These are phyloP conservation scores for Hygrocybe punicea DNA, from an alignment of 768 basidiomycete species.

Conservation along the genomic window DNA sequence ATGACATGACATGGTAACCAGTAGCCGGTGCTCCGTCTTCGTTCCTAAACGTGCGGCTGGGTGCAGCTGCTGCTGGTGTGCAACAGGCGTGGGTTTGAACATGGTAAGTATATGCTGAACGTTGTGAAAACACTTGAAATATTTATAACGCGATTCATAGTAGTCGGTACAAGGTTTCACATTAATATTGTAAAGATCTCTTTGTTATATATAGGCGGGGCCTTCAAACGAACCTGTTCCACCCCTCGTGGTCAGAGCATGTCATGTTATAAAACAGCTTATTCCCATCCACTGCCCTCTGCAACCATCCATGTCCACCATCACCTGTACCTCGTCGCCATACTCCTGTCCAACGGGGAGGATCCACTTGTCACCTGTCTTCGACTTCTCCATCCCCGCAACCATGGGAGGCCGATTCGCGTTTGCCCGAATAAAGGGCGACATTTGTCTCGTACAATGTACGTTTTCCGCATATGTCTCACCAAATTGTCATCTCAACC, in stretches of 20 bases:
- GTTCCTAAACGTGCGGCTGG: too few species aligned
- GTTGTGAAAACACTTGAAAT: too few species aligned
- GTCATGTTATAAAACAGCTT: neutral
- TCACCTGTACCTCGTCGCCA: neutral
- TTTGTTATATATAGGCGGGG: too few species aligned
- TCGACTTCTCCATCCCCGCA: constrained; percentile 31
- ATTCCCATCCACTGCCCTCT: neutral
- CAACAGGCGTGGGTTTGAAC: too few species aligned
- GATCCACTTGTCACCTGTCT: neutral
- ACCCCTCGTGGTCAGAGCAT: neutral
- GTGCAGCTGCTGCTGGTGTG: too few species aligned
- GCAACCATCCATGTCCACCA: neutral
- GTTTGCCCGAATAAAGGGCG: constrained; percentile 54
- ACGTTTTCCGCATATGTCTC: constrained; percentile 31
- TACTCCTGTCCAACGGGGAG: neutral
- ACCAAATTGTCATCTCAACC: neutral
- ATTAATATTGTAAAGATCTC: too few species aligned
- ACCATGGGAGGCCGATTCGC: constrained; percentile 45
- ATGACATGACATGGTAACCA: too few species aligned
- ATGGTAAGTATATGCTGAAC: too few species aligned
- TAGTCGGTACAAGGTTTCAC: too few species aligned
- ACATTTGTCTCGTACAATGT: constrained; percentile 64
- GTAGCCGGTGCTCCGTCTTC: too few species aligned
- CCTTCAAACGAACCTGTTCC: too few species aligned
- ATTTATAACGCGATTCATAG: too few species aligned